These are phyloP conservation scores for Zygoascus flipseniorum DNA, from an alignment of 805 yeast genomes.

Conservation along the genomic window DNA sequence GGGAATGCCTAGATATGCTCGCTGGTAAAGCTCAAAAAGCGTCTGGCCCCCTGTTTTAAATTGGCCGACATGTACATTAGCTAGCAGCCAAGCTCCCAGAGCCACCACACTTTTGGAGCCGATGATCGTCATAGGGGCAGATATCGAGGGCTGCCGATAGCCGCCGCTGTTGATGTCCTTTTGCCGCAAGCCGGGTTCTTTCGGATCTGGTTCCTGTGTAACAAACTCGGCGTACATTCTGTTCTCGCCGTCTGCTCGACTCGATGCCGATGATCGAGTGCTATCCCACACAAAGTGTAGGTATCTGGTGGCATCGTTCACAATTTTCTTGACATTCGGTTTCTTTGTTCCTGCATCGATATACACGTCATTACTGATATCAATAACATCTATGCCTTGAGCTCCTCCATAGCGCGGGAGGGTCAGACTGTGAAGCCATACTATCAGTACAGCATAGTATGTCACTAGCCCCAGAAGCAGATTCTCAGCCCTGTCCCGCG, in stretches of 20 bases:
- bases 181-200: neutral
- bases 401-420: neutral
- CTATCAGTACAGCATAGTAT: conserved; percentile 21
- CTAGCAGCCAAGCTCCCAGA: conserved; percentile 13
- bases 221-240: neutral
- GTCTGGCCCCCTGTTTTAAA: conserved; percentile 15
- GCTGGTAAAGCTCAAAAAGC: conserved; percentile 6
- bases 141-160: neutral
- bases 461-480: conserved; percentile 21
- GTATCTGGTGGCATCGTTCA: conserved; percentile 20
- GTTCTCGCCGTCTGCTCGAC: neutral
- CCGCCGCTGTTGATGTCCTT: neutral
- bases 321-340: conserved; percentile 14
- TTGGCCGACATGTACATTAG: conserved; percentile 10
- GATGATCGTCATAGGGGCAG: neutral
- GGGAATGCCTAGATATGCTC: conserved; percentile 4
- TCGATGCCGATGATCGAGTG: neutral
- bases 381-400: neutral
- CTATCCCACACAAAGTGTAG: conserved; percentile 14
- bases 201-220: neutral
- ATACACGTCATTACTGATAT: neutral
- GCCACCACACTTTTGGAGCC: conserved; percentile 3
- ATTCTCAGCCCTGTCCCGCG: conserved; percentile 14
- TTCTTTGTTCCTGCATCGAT: neutral
- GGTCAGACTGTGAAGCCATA: conserved; percentile 22